A percentile compares a stretch with the other conserved stretches of the same genome.
These are phyloP conservation scores for Vitis hybrid DNA, from an alignment of 177 flowering plant species.

Conservation along the genomic window DNA sequence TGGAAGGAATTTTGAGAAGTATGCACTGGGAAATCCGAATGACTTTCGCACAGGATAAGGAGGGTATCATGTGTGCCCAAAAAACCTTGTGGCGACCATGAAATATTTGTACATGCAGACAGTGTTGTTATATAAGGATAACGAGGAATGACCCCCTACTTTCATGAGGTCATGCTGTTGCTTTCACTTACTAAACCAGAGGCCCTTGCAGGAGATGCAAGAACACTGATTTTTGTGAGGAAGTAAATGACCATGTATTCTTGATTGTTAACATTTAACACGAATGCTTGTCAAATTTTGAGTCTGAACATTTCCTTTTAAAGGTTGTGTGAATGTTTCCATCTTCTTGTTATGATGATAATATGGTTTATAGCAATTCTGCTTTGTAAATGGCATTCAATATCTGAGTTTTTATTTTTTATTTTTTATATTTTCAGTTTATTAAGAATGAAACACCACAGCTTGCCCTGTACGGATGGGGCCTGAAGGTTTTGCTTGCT, in stretches of 20 bases:
- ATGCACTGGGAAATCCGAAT: constrained; percentile 88
- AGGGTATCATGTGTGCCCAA: constrained; percentile 83
- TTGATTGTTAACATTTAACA: not conserved
- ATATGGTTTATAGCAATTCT: too few species aligned
- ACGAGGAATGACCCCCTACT: not conserved
- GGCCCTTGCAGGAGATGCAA: not conserved
- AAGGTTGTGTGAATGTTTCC: too few species aligned
- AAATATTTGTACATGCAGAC: constrained; percentile 1
- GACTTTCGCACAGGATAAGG: constrained; percentile 69
- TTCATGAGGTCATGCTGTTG: not conserved
- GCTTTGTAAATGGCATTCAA: too few species aligned
- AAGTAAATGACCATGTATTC: not conserved
- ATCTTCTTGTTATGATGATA: too few species aligned
- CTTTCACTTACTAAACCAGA: not conserved
- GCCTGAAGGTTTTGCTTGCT: too few species aligned
- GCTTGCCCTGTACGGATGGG: too few species aligned
- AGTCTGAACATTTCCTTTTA: too few species aligned
- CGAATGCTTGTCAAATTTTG: too few species aligned
- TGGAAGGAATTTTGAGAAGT: constrained; percentile 69
- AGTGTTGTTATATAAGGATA: not conserved
- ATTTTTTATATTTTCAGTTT: too few species aligned
- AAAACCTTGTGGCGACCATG: constrained; percentile 86
- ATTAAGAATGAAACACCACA: too few species aligned
- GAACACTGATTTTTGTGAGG: not conserved
- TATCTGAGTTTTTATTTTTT: too few species aligned